Conservation (phyloP, 768 basidiomycete genomes). For the Russula emetica region DNA sequence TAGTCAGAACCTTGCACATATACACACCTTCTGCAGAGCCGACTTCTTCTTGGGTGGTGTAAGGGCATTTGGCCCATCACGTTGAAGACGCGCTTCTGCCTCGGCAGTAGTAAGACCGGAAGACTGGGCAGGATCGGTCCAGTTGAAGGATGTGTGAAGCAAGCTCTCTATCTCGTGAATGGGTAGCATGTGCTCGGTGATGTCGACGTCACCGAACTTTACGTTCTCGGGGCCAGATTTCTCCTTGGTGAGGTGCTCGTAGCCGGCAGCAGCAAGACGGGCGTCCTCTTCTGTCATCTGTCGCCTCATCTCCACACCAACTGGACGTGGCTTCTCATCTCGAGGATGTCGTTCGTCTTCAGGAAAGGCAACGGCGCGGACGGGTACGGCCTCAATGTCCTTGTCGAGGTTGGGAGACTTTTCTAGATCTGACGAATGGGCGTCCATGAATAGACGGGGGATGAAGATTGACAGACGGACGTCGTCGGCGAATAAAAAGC, state of each 20-base stretch:
- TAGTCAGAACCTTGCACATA: not conserved
- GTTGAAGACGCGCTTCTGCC: slow-evolving; percentile 49
- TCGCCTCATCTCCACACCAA: slow-evolving; percentile 56
- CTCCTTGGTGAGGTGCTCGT: slow-evolving; percentile 53
- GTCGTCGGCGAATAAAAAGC: slow-evolving; percentile 6
- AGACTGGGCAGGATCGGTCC: slow-evolving; percentile 49
- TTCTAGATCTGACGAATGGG: slow-evolving; percentile 15
- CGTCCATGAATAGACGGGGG: slow-evolving; percentile 15
- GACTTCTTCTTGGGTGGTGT: slow-evolving; percentile 67
- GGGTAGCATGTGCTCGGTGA: slow-evolving; percentile 51
- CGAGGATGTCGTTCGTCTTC: slow-evolving; percentile 31
- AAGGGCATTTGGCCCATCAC: slow-evolving; percentile 57
- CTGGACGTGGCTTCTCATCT: slow-evolving; percentile 42
- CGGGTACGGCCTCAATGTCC: slow-evolving; percentile 36
- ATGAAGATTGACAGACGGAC: not conserved
- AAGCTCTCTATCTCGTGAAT: slow-evolving; percentile 40
- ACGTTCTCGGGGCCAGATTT: slow-evolving; percentile 36
- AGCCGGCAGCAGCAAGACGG: slow-evolving; percentile 64
- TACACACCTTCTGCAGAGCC: slow-evolving; percentile 53
- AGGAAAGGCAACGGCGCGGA: slow-evolving; percentile 51
- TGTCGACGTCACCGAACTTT: slow-evolving; percentile 47
- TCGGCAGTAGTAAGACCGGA: slow-evolving; percentile 50
- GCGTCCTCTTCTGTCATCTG: slow-evolving; percentile 64
- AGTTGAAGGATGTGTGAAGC: slow-evolving; percentile 49
- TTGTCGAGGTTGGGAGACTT: slow-evolving; percentile 23